Evolutionary conservation across 2,329 filamentous ascomycete species (phyloP), one percentile per base, ranked within the genome.

Genomic region (Fusarium buharicum): DNA sequence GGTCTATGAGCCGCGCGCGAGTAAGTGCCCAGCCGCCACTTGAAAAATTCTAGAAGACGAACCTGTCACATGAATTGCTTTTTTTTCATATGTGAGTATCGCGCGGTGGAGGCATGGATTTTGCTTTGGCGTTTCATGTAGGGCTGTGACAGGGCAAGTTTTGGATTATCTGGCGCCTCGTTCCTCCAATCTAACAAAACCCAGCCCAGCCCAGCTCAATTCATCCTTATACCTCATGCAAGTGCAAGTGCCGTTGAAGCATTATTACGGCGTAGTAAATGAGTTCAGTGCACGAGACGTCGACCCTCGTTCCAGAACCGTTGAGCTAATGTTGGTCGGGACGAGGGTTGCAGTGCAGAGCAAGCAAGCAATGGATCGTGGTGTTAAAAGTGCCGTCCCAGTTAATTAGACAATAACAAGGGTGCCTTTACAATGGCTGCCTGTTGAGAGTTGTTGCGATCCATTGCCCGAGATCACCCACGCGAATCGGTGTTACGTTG

Each of bases 401-500:
- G 30, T 43, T 43, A 17, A n/a, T 17, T 55, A 40, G 39, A 46
- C 40, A 34, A 38, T 20, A 22, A 52, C 61, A 62, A 36, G 17
- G 17, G 37, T 40, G 39, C 46, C 20, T 18, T 31, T 36, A 48
- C 43, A n/a, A 18, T 46, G 30, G 17, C 27, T 17, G 49, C 24
- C 50, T 28, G 13, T 54, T 47, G 50, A 48, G 39, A 56, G 60
- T 45, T 47, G 56, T 31, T 33, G 50, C 24, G 61, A 46, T 68
- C 51, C 52, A 54, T 62, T 52, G 43, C 50, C 52, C 46, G 64
- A 67, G 62, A 69, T 70, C 63, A 44, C 62, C 59, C 55, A 62
- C 66, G 64, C 61, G 62, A 68, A 66, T 70, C 56, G 64, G 53
- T 50, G 66, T 62, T 67, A 55, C 68, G 59, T 67, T 41, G 47